These are phyloP conservation scores for Endothia cerciana DNA, from an alignment of 2,329 filamentous ascomycete genomes.

Conservation along the genomic window DNA sequence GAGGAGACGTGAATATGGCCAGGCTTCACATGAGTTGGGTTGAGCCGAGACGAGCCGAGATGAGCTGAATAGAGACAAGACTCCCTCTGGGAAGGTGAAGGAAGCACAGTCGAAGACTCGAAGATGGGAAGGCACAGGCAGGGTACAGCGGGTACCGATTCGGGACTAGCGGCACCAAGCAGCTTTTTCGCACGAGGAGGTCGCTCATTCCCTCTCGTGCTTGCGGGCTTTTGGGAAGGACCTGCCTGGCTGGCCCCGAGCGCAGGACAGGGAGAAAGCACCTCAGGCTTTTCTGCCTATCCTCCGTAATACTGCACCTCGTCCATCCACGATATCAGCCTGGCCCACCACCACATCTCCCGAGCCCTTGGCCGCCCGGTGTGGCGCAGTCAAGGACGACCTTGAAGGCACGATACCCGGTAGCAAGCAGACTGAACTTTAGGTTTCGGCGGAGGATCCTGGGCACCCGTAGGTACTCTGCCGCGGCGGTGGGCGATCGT, in stretches of 20 bases:
- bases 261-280: background rate
- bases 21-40: no score
- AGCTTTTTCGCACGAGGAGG: background rate
- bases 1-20: no score
- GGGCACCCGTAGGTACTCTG: background rate
- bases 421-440: background rate
- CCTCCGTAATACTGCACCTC: background rate
- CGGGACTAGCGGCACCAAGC: background rate
- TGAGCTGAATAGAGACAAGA: no score
- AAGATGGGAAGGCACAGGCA: no score
- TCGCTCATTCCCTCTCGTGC: background rate
- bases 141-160: background rate
- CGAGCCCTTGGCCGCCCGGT: background rate
- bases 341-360: background rate
- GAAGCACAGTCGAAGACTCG: no score
- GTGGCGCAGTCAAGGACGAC: background rate
- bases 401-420: background rate
- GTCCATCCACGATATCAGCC: background rate
- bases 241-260: background rate
- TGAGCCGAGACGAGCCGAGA: no score
- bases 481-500: background rate
- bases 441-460: background rate
- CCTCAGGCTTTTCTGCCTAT: background rate
- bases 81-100: no score
- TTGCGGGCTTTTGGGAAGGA: no score